These are phyloP conservation scores for Claviceps fusiformis DNA, from an alignment of 2,329 filamentous ascomycete genomes.

Conservation along the genomic window DNA sequence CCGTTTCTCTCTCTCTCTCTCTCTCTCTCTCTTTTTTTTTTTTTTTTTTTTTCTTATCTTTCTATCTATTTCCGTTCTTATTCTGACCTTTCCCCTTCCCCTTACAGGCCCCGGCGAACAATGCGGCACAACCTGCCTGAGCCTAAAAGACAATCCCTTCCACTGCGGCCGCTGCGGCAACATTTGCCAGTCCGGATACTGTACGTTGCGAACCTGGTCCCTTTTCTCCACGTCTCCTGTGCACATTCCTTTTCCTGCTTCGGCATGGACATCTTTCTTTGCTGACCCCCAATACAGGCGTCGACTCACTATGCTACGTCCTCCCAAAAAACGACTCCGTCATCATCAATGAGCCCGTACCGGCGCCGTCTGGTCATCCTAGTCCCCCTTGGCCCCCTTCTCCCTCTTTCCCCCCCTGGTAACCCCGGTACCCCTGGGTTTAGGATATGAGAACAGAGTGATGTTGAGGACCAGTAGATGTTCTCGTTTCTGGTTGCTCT, in stretches of 20 bases:
- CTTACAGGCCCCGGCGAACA: background rate
- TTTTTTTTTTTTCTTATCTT: background rate
- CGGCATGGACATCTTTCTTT: background rate
- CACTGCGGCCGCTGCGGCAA: conserved; percentile 1
- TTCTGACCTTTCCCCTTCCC: background rate
- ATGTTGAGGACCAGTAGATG: too few relatives aligned
- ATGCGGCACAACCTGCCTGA: background rate
- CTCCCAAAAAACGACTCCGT: background rate
- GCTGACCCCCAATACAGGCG: background rate
- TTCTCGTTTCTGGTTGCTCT: too few relatives aligned
- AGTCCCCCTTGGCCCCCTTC: too few relatives aligned
- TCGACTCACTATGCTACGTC: background rate
- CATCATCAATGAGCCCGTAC: too few relatives aligned
- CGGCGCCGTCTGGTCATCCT: too few relatives aligned
- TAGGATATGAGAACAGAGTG: too few relatives aligned
- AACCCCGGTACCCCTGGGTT: too few relatives aligned
- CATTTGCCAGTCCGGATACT: background rate
- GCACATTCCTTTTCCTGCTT: background rate
- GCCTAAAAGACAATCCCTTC: background rate
- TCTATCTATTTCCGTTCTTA: too few relatives aligned
- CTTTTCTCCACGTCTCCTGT: background rate
- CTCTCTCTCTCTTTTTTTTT: too few relatives aligned
- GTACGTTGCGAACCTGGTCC: background rate
- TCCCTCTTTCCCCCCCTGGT: too few relatives aligned
- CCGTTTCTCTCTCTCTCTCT: too few relatives aligned